phyloP scores from a whole-genome alignment of 148 eudicot species.

The Rheum nobile region DNA sequence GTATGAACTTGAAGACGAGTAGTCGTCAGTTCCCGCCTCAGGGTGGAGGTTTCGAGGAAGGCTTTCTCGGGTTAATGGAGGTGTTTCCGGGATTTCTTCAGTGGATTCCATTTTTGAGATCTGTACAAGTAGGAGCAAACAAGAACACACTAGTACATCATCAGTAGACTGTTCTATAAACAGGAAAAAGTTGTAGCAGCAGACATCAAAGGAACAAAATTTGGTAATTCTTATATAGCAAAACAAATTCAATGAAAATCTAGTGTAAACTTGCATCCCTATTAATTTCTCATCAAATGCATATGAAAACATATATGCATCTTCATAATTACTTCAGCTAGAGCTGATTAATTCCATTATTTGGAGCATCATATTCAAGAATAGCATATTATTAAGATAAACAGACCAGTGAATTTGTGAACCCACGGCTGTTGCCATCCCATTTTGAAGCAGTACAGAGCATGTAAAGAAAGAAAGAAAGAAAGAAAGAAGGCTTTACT shows the following conservation, averaged over 20 bases:
- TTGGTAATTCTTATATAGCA: background rate
- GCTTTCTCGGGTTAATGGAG: conserved; percentile 64
- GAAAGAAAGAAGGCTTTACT: background rate
- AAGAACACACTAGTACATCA: background rate
- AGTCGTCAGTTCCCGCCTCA: conserved; percentile 40
- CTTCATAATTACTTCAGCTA: background rate
- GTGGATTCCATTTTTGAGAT: conserved; percentile 51
- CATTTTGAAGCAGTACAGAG: background rate
- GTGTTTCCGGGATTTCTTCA: conserved; percentile 69
- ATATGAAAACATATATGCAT: too few relatives aligned
- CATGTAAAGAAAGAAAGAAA: background rate
- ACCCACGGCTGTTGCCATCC: background rate
- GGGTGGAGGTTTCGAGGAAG: conserved; percentile 54
- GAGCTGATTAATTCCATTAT: background rate
- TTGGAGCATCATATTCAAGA: background rate
- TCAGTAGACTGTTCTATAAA: background rate
- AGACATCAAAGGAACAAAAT: background rate
- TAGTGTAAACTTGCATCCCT: background rate
- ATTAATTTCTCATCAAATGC: too few relatives aligned
- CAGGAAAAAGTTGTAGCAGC: background rate
- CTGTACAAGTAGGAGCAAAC: conserved; percentile 18
- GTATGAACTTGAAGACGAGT: conserved; percentile 81
- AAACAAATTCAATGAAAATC: background rate
- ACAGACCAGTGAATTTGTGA: background rate
- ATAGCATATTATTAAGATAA: background rate